These are phyloP conservation scores for Epichloe coenophiala DNA, from an alignment of 2,329 filamentous ascomycete genomes.

Conservation along the genomic window DNA sequence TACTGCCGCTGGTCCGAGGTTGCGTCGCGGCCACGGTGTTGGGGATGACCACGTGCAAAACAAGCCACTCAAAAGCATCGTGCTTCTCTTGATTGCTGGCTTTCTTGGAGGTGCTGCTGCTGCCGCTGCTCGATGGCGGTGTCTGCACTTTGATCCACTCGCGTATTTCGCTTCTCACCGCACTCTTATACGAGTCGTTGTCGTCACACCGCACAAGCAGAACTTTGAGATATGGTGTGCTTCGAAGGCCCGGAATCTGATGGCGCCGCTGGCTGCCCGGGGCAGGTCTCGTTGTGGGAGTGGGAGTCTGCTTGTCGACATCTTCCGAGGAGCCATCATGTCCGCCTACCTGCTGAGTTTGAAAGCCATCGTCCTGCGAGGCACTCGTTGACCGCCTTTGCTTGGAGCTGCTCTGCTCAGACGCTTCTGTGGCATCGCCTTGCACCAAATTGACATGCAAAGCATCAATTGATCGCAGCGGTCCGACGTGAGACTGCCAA, in stretches of 20 bases:
- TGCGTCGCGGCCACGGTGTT: slow-evolving; percentile 72
- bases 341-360: slow-evolving; percentile 39
- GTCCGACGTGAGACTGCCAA: slow-evolving; percentile 90
- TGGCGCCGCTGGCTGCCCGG: slow-evolving; percentile 49
- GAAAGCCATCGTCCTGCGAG: slow-evolving; percentile 44
- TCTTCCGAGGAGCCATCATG: slow-evolving; percentile 25
- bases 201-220: slow-evolving; percentile 88
- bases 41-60: slow-evolving; percentile 82
- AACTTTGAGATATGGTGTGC: slow-evolving; percentile 87
- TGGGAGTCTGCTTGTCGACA: slow-evolving; percentile 20
- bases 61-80: slow-evolving; percentile 91
- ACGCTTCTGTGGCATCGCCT: slow-evolving; percentile 34
- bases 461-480: slow-evolving; percentile 83
- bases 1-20: slow-evolving; percentile 45
- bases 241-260: slow-evolving; percentile 85
- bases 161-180: slow-evolving; percentile 62
- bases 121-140: slow-evolving; percentile 33
- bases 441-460: slow-evolving; percentile 81
- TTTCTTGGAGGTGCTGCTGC: slow-evolving; percentile 28
- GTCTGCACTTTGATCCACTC: slow-evolving; percentile 84
- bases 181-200: slow-evolving; percentile 81
- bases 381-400: slow-evolving; percentile 21
- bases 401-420: slow-evolving; percentile 17
- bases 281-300: slow-evolving; percentile 19
- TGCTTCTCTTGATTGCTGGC: slow-evolving; percentile 72